Percentiles rank a stretch among this genome's conserved stretches.
Evolutionary conservation across 495 filamentous ascomycete species (phyloP).

Genomic region (Gamarada debralockiae): DNA sequence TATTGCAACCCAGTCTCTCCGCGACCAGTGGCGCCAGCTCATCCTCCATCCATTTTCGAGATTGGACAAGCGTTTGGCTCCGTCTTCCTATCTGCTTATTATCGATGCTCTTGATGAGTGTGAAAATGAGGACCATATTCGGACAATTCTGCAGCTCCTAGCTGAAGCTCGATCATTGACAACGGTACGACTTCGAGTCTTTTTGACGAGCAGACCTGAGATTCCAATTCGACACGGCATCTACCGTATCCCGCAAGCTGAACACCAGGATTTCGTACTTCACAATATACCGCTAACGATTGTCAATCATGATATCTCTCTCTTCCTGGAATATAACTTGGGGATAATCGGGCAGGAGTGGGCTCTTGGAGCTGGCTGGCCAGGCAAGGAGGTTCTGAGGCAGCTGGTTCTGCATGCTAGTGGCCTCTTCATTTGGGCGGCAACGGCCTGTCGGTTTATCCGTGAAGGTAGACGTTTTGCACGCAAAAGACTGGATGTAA

Average conservation of each 20-base stretch:
- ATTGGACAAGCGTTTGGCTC: neutral
- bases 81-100: constrained; percentile 7
- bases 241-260: too few species aligned
- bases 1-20: constrained; percentile 13
- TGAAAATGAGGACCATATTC: constrained; percentile 20
- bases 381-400: too few species aligned
- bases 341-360: constrained; percentile 5
- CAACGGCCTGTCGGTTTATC: too few species aligned
- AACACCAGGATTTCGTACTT: too few species aligned
- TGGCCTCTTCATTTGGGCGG: too few species aligned
- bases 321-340: neutral
- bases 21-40: constrained; percentile 18
- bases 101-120: constrained; percentile 25
- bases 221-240: too few species aligned
- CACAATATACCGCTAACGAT: too few species aligned
- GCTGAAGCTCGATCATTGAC: constrained; percentile 16
- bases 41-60: constrained; percentile 15
- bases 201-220: too few species aligned
- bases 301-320: constrained; percentile 9
- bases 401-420: too few species aligned
- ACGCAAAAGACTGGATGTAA: neutral
- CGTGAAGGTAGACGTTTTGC: neutral
- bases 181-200: constrained; percentile 16
- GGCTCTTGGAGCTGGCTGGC: too few species aligned
- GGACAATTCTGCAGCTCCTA: too few species aligned